Percentiles rank a stretch among this genome's conserved stretches.
phyloP scores from a whole-genome alignment of 1,284 basidiomycete genomes.

The Phylloporus gajari region DNA sequence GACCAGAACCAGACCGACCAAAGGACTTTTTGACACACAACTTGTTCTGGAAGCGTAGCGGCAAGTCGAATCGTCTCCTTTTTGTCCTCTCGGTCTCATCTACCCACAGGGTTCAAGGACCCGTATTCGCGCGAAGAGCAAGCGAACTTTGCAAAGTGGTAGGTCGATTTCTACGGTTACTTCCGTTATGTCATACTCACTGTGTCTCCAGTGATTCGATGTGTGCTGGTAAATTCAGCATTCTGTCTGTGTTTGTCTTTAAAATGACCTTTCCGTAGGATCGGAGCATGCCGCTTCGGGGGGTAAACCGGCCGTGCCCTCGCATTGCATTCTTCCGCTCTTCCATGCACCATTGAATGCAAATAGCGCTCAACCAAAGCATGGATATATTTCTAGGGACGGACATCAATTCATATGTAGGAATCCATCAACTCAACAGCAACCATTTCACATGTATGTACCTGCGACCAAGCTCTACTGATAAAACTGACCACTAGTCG shows the following conservation, averaged over 20 bases:
- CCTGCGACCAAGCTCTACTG: not conserved
- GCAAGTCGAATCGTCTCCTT: constrained; percentile 47
- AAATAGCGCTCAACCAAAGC: constrained; percentile 40
- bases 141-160: constrained; percentile 63
- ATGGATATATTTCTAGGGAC: constrained; percentile 65
- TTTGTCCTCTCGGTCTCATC: not conserved
- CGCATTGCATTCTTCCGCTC: constrained; percentile 63
- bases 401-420: constrained; percentile 58
- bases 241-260: not conserved
- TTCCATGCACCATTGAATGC: constrained; percentile 58
- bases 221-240: constrained; percentile 54
- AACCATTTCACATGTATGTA: constrained; percentile 69
- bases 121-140: constrained; percentile 67
- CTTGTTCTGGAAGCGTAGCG: constrained; percentile 64
- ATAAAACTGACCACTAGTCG: constrained; percentile 3
- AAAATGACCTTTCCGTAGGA: constrained; percentile 8
- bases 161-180: constrained; percentile 22
- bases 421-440: constrained; percentile 61
- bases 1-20: constrained; percentile 53
- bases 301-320: constrained; percentile 54
- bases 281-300: constrained; percentile 57
- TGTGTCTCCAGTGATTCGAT: constrained; percentile 48
- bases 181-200: not conserved
- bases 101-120: constrained; percentile 48
- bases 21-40: constrained; percentile 68